Evolutionary conservation across 1,284 basidiomycete species (phyloP).

Genomic region (Schizopora paradoxa): DNA sequence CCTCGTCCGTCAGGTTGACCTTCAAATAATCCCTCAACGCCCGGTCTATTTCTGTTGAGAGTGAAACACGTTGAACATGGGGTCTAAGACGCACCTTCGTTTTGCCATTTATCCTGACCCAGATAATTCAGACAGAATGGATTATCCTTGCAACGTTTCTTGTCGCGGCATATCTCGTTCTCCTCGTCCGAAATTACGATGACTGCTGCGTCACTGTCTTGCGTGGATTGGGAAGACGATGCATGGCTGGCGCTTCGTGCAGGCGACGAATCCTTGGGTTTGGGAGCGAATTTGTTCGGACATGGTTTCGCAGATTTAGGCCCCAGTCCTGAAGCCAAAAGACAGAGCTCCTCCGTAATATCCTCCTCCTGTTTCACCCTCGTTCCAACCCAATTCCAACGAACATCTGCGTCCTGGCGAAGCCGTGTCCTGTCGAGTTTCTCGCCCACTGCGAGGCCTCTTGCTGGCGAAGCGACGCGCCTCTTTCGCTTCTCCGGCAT

Average conservation of each 20-base stretch:
- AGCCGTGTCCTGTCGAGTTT: conserved; percentile 53
- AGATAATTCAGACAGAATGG: conserved; percentile 83
- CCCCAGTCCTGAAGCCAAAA: conserved; percentile 64
- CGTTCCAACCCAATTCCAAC: conserved; percentile 77
- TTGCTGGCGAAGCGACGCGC: conserved; percentile 37
- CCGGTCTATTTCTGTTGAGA: conserved; percentile 37
- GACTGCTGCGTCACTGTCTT: conserved; percentile 28
- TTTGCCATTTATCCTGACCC: conserved; percentile 74
- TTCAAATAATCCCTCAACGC: conserved; percentile 50
- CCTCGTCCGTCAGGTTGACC: conserved; percentile 42
- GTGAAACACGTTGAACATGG: conserved; percentile 17
- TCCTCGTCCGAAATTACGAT: conserved; percentile 70
- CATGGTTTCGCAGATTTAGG: conserved; percentile 46
- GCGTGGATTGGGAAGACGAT: conserved; percentile 9
- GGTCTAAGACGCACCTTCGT: conserved; percentile 41
- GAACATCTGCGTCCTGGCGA: conserved; percentile 38
- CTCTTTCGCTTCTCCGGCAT: conserved; percentile 65
- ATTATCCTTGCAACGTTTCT: conserved; percentile 64
- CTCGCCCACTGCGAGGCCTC: conserved; percentile 54
- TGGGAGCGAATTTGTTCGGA: conserved; percentile 44
- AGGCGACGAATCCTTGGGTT: conserved; percentile 12
- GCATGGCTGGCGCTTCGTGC: conserved; percentile 9
- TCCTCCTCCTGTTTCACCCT: conserved; percentile 48
- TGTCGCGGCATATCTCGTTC: conserved; percentile 44
- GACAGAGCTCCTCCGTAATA: conserved; percentile 60